Evolutionary conservation across 805 yeast genomes (phyloP).

Genomic region (Monosporozyma aerobia): DNA sequence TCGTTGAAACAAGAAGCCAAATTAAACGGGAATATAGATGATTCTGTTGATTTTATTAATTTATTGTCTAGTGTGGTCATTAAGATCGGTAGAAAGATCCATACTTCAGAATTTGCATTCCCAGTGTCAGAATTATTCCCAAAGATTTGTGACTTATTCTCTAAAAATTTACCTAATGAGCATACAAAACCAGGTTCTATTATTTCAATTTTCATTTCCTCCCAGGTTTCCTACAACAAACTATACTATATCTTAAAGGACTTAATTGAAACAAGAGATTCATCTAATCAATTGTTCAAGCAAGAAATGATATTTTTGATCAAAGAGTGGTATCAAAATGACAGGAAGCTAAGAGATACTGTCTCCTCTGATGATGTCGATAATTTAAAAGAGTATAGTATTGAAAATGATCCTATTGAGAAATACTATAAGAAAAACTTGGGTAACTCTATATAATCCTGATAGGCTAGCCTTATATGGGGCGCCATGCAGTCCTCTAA

Average conservation of each 20-base stretch:
- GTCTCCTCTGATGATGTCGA: conserved; percentile 40
- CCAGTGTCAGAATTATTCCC: conserved; percentile 67
- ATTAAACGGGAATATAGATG: conserved; percentile 23
- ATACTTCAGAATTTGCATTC: conserved; percentile 66
- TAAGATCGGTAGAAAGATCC: conserved; percentile 52
- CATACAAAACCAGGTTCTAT: conserved; percentile 43
- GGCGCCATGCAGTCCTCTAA: background rate
- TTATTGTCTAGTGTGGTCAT: conserved; percentile 32
- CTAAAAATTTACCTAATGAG: conserved; percentile 32
- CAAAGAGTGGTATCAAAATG: conserved; percentile 56
- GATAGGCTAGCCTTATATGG: background rate
- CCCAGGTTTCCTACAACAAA: conserved; percentile 57
- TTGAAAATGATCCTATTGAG: conserved; percentile 51
- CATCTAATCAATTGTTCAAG: conserved; percentile 40
- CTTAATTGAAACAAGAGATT: conserved; percentile 51
- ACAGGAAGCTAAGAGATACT: conserved; percentile 52
- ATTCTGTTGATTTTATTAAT: conserved; percentile 29
- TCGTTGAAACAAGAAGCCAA: conserved; percentile 32
- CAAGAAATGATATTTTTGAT: conserved; percentile 58
- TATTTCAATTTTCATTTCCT: conserved; percentile 51
- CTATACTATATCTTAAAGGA: conserved; percentile 56
- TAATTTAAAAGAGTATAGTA: conserved; percentile 37
- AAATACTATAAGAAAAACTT: conserved; percentile 36
- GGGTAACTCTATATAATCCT: conserved; percentile 10
- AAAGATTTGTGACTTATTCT: conserved; percentile 48